phyloP scores from a whole-genome alignment of 495 filamentous ascomycete species.

The Podospora pseudocomata region DNA sequence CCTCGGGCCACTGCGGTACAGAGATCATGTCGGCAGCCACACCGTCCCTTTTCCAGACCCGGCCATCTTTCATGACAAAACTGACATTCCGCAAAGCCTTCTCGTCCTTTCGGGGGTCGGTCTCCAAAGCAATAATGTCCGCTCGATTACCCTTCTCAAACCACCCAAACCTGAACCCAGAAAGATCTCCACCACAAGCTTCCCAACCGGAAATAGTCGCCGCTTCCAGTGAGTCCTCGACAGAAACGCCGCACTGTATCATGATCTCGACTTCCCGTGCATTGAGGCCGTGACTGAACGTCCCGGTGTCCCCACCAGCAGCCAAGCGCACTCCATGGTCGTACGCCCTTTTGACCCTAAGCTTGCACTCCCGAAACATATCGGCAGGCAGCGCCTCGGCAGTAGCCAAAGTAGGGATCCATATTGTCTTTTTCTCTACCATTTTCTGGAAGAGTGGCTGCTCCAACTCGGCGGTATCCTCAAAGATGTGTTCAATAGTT shows the following conservation, averaged over 20 bases:
- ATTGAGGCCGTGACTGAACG: constrained; percentile 51
- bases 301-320: constrained; percentile 50
- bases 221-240: constrained; percentile 45
- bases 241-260: constrained; percentile 46
- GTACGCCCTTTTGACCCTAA: constrained; percentile 18
- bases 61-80: constrained; percentile 53
- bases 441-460: constrained; percentile 38
- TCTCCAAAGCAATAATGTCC: constrained; percentile 47
- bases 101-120: constrained; percentile 34
- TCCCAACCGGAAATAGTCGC: constrained; percentile 50
- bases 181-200: constrained; percentile 47
- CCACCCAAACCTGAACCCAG: constrained; percentile 49
- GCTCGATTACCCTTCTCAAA: constrained; percentile 45
- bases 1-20: constrained; percentile 19
- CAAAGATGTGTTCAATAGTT: constrained; percentile 49
- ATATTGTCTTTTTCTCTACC: constrained; percentile 40
- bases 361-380: constrained; percentile 31
- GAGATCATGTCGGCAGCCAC: constrained; percentile 20
- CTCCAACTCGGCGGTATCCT: constrained; percentile 34
- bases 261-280: constrained; percentile 49
- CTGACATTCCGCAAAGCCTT: constrained; percentile 43
- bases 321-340: constrained; percentile 43
- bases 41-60: constrained; percentile 37
- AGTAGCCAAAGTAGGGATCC: constrained; percentile 49
- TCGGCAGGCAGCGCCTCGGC: constrained; percentile 28